Base-by-base conservation (phyloP, 176 grass and related monocot species). In the Luzula sylvatica region DNA sequence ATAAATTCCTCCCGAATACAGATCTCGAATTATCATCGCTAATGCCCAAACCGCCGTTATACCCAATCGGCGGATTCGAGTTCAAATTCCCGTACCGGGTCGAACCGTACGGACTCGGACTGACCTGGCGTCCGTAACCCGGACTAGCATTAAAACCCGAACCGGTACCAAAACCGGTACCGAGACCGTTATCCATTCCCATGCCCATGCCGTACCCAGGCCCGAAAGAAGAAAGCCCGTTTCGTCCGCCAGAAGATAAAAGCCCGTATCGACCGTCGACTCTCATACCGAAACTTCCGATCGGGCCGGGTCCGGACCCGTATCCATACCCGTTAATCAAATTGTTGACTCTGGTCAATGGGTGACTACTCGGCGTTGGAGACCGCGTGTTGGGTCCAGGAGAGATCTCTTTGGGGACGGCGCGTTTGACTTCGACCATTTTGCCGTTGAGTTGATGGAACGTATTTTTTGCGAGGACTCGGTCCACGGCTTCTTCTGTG, bases 381-480 rank as follows among this genome's bases (percentile, higher is more conserved):
- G 80, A 88, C 61, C 89, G 89, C 6, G 63, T 61, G 61, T 46
- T 71, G 15, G 83, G 76, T 23, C 89, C 89, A 40, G 83, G 89
- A 15, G 89, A 95, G 44, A 85, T 58, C 54, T 95, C 89, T 69
- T 95, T 95, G 23, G 89, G 89, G 20, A 95, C 89, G 57, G 89
- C 89, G 39, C 76, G 79, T 71, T 95, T 95, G 26, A 95, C 89
- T 64, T 95, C 89, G 53, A 95, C 89, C 69, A 95, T 87, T 67
- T 95, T 88, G 15, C 89, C 89, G 55, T 88, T 95, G 20, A 95
- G 80, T 56, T 95, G 83, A 24, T 95, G 89, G 29, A 95, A 95
- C 42, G 60, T 47, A 56, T 72, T 83, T 55, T 88, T 95, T 55
- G 80, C 52, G 35, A 95, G 56, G 6, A 61, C 89, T 71, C 77